A percentile compares a stretch with the other conserved stretches of the same genome.
Conservation (phyloP, 148 eudicot genomes). For the Pouteria glomerata region DNA sequence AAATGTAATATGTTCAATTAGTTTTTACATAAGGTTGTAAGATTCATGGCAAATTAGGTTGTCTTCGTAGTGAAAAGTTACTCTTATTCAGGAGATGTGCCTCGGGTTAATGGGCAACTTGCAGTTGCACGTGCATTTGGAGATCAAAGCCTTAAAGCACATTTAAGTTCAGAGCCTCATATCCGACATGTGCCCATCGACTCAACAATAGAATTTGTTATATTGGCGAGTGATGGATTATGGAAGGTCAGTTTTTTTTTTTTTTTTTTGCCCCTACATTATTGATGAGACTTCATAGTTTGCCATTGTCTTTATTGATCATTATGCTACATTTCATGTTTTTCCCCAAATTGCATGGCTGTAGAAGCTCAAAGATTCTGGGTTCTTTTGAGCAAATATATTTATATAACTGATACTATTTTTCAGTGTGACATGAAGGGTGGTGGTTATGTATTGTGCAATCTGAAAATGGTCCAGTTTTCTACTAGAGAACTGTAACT, state of each 20-base stretch:
- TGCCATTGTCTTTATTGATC: not conserved
- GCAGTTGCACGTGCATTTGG: constrained; percentile 49
- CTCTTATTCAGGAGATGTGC: constrained; percentile 30
- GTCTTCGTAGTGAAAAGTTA: not conserved
- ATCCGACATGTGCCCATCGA: constrained; percentile 31
- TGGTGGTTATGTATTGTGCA: no score
- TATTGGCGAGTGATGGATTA: constrained; percentile 44
- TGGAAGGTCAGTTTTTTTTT: constrained; percentile 33
- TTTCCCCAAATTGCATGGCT: no score
- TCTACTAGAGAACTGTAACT: no score
- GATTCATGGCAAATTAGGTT: not conserved
- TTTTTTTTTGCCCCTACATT: no score
- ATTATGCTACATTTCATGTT: no score
- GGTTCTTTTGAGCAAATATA: no score
- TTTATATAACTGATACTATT: no score
- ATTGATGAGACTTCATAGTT: not conserved
- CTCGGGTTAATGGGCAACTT: constrained; percentile 42
- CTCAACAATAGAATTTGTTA: constrained; percentile 23
- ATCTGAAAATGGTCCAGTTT: no score
- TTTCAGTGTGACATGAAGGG: no score
- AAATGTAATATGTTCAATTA: not conserved
- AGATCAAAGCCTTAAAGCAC: constrained; percentile 42
- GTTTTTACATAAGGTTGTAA: not conserved
- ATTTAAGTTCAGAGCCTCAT: constrained; percentile 42
- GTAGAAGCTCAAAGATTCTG: no score